Conservation (phyloP, 768 basidiomycete species). For the Tulasnella sp. region DNA sequence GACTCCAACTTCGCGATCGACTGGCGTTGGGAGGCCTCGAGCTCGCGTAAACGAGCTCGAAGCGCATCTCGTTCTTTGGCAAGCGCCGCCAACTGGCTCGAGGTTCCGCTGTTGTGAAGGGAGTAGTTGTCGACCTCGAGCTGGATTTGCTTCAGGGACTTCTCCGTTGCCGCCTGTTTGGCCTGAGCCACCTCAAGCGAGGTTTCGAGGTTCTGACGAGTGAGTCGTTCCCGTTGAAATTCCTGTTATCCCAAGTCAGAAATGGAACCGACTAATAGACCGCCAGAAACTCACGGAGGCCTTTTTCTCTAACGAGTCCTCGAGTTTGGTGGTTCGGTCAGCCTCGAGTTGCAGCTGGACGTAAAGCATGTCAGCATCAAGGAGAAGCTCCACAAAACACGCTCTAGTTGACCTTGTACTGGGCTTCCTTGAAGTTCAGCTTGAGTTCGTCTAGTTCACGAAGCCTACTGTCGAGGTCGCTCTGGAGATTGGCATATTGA, state of each 20-base stretch:
- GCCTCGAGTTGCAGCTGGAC: constrained; percentile 28
- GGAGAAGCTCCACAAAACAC: neutral
- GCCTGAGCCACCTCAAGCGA: constrained; percentile 14
- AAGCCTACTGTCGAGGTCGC: neutral
- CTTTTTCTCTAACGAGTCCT: constrained; percentile 25
- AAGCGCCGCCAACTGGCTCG: neutral
- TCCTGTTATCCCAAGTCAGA: neutral
- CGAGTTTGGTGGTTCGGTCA: constrained; percentile 18
- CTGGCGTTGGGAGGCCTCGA: constrained; percentile 8
- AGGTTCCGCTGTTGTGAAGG: constrained; percentile 23
- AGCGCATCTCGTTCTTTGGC: constrained; percentile 17
- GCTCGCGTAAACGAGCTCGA: constrained; percentile 11
- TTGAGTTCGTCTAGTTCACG: constrained; percentile 18
- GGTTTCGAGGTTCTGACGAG: constrained; percentile 27
- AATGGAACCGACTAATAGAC: no score
- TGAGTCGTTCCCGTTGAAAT: constrained; percentile 22
- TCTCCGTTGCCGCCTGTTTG: constrained; percentile 20
- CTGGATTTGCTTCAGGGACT: constrained; percentile 17
- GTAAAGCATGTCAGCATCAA: neutral
- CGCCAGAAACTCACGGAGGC: neutral
- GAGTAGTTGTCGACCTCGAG: constrained; percentile 26
- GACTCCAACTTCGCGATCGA: constrained; percentile 8
- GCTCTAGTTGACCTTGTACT: constrained; percentile 10
- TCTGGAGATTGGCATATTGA: constrained; percentile 26
- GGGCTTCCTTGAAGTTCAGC: constrained; percentile 21